phyloP scores from a whole-genome alignment of 2,329 filamentous ascomycete genomes.

The Fusarium brevicatenulatum region DNA sequence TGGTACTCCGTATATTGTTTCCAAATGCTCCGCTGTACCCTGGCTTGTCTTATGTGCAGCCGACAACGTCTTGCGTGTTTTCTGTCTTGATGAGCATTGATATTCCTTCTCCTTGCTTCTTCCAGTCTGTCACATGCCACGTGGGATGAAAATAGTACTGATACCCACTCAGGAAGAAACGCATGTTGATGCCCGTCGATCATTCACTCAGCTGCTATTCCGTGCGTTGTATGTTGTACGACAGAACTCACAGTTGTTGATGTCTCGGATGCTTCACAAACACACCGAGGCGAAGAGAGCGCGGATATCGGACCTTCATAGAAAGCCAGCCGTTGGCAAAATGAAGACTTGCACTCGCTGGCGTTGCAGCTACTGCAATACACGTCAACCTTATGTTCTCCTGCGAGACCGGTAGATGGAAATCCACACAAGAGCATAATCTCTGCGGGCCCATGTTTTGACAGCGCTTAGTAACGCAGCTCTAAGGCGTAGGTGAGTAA shows the following conservation, averaged over 20 bases:
- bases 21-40: background rate
- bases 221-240: background rate
- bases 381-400: conserved; percentile 9
- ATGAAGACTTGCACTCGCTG: background rate
- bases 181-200: conserved; percentile 27
- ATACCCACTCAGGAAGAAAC: conserved; percentile 13
- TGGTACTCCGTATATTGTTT: background rate
- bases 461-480: conserved; percentile 32
- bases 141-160: conserved; percentile 34
- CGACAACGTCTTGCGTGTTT: background rate
- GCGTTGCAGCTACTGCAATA: conserved; percentile 18
- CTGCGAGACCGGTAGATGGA: conserved; percentile 37
- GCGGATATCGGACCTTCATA: background rate
- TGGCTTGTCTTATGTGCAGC: background rate
- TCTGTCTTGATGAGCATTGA: background rate
- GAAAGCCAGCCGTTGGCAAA: background rate
- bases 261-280: background rate
- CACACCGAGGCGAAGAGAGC: background rate
- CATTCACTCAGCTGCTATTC: conserved; percentile 11
- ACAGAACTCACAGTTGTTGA: background rate
- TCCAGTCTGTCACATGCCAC: conserved; percentile 39
- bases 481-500: background rate
- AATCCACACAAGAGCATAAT: conserved; percentile 12
- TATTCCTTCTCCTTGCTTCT: conserved; percentile 26
- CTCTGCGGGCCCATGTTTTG: conserved; percentile 28